A percentile compares a stretch with the other conserved stretches of the same genome.
These are phyloP conservation scores for Xylaria palmicola DNA, from an alignment of 495 filamentous ascomycete genomes.

Conservation along the genomic window DNA sequence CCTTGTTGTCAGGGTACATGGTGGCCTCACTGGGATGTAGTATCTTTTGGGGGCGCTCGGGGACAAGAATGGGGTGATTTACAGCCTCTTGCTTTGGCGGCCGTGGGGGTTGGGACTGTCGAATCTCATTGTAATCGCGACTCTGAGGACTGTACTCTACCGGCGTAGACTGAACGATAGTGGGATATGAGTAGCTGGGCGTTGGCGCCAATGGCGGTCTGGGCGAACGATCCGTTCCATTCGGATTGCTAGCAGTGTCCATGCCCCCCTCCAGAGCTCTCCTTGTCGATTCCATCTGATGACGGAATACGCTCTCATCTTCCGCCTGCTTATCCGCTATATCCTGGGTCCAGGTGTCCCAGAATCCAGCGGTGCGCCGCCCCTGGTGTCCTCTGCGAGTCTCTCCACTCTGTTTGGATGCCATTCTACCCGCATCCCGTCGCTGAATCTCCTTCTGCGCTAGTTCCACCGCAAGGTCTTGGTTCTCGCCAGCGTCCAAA, in stretches of 20 bases:
- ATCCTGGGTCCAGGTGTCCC: conserved; percentile 56
- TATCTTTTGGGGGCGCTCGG: conserved; percentile 29
- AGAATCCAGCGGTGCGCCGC: conserved; percentile 60
- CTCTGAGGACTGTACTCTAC: conserved; percentile 39
- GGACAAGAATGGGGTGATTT: conserved; percentile 11
- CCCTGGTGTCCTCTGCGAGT: conserved; percentile 54
- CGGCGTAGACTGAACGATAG: conserved; percentile 44
- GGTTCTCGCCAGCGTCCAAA: conserved; percentile 68
- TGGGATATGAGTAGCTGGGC: conserved; percentile 49
- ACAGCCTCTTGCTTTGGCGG: conserved; percentile 44
- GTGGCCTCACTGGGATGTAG: conserved; percentile 6
- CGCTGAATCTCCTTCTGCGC: conserved; percentile 72
- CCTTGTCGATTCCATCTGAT: conserved; percentile 50
- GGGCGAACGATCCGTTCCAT: neutral
- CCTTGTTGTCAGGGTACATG: neutral
- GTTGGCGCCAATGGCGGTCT: neutral
- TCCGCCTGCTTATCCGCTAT: conserved; percentile 26
- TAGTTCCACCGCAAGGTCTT: conserved; percentile 74
- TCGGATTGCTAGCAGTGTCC: conserved; percentile 5
- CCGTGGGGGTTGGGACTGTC: conserved; percentile 36
- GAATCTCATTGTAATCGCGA: conserved; percentile 6
- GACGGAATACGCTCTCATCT: conserved; percentile 47
- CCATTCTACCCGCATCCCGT: conserved; percentile 58
- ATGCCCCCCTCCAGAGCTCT: conserved; percentile 37
- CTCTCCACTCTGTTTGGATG: conserved; percentile 54